These are phyloP conservation scores for Pichia sp. DNA, from an alignment of 1,139 yeast genomes.

Conservation along the genomic window DNA sequence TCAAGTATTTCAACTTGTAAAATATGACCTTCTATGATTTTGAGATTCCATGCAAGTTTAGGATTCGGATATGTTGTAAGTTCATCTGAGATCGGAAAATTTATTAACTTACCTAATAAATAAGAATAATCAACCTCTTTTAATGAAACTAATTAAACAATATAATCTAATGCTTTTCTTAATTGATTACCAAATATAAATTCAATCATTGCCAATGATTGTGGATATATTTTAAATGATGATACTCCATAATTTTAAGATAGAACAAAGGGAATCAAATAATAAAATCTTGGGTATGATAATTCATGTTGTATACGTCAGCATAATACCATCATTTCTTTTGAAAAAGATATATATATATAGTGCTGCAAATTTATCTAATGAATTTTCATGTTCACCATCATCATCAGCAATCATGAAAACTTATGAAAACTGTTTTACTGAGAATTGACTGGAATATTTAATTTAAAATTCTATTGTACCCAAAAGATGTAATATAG, in stretches of 20 bases:
- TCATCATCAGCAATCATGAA: slow-evolving; percentile 48
- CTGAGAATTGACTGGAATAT: slow-evolving; percentile 45
- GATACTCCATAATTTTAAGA: background rate
- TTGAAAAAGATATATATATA: slow-evolving; percentile 53
- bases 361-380: slow-evolving; percentile 59
- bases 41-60: slow-evolving; percentile 57
- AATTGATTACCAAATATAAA: slow-evolving; percentile 65
- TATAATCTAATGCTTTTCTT: slow-evolving; percentile 41
- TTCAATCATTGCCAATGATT: slow-evolving; percentile 55
- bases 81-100: slow-evolving; percentile 12
- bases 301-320: slow-evolving; percentile 61
- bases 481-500: slow-evolving; percentile 56
- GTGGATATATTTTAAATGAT: slow-evolving; percentile 32
- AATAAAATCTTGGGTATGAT: slow-evolving; percentile 54
- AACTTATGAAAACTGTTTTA: slow-evolving; percentile 58
- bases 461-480: slow-evolving; percentile 48
- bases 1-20: slow-evolving; percentile 42
- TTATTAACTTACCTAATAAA: slow-evolving; percentile 21
- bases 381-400: slow-evolving; percentile 55
- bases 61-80: slow-evolving; percentile 44
- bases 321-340: slow-evolving; percentile 54
- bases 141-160: slow-evolving; percentile 15
- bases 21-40: slow-evolving; percentile 58
- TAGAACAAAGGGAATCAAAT: slow-evolving; percentile 48
- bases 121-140: slow-evolving; percentile 16